Conservation (phyloP, 2,329 filamentous ascomycete genomes). For the Xylaria sp. region DNA sequence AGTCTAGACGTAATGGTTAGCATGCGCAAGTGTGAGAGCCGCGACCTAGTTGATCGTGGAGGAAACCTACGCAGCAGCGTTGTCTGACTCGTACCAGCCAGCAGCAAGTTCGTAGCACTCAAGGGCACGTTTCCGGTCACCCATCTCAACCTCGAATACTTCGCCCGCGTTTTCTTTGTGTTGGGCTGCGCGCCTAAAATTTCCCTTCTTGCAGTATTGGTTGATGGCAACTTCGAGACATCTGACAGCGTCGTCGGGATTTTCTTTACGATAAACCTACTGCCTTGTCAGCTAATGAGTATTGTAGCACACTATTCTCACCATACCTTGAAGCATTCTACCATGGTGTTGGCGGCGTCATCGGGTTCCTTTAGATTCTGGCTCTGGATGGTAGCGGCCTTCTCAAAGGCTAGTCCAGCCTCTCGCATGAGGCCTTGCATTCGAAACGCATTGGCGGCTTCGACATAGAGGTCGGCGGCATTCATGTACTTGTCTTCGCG, state of each 20-base stretch:
- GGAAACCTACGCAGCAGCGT: slow-evolving; percentile 77
- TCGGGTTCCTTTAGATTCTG: slow-evolving; percentile 89
- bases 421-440: slow-evolving; percentile 77
- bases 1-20: slow-evolving; percentile 52
- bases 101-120: slow-evolving; percentile 88
- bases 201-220: slow-evolving; percentile 89
- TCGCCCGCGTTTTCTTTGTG: slow-evolving; percentile 92
- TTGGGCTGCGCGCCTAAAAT: slow-evolving; percentile 88
- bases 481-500: slow-evolving; percentile 88
- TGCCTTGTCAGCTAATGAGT: slow-evolving; percentile 58
- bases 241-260: slow-evolving; percentile 83
- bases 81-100: slow-evolving; percentile 88
- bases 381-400: slow-evolving; percentile 82
- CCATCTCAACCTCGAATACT: slow-evolving; percentile 83
- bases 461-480: slow-evolving; percentile 86
- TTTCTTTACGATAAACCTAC: slow-evolving; percentile 90
- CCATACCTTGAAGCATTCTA: slow-evolving; percentile 89
- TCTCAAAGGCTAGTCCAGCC: slow-evolving; percentile 87
- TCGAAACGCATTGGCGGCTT: slow-evolving; percentile 92
- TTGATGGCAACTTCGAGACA: slow-evolving; percentile 83
- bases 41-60: neutral
- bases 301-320: no score
- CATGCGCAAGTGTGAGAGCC: neutral
- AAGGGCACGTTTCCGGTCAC: slow-evolving; percentile 80
- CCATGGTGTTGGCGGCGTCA: slow-evolving; percentile 87